These are phyloP conservation scores for Phytophthora megakarya DNA, from an alignment of 352 stramenopile genomes.

Conservation along the genomic window DNA sequence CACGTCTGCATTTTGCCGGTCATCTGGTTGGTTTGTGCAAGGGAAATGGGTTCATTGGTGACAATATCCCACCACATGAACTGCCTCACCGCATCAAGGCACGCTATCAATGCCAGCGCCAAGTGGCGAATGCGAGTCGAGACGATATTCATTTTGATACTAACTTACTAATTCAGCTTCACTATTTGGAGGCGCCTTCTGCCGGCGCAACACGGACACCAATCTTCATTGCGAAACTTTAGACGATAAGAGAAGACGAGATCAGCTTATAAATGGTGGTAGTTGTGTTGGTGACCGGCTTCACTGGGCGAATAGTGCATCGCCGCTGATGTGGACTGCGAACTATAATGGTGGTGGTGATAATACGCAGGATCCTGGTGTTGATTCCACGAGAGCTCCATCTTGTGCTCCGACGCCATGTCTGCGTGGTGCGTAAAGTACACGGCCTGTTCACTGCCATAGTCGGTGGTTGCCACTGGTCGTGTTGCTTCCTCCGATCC, in stretches of 20 bases:
- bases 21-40: slow-evolving; percentile 18
- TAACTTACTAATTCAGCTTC: slow-evolving; percentile 37
- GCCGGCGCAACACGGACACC: slow-evolving; percentile 7
- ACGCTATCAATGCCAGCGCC: background rate
- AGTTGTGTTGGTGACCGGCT: slow-evolving; percentile 19
- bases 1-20: slow-evolving; percentile 6
- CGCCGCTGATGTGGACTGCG: slow-evolving; percentile 6
- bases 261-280: slow-evolving; percentile 30
- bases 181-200: slow-evolving; percentile 16
- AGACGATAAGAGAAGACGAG: slow-evolving; percentile 13
- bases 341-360: slow-evolving; percentile 22
- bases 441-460: slow-evolving; percentile 24
- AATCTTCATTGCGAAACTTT: slow-evolving; percentile 15
- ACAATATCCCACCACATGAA: slow-evolving; percentile 13
- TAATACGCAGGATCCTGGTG: slow-evolving; percentile 16
- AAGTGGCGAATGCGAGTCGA: background rate
- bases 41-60: slow-evolving; percentile 18
- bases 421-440: slow-evolving; percentile 27
- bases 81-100: background rate
- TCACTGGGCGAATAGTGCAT: slow-evolving; percentile 22
- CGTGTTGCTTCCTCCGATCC: slow-evolving; percentile 10
- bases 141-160: slow-evolving; percentile 29
- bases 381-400: slow-evolving; percentile 39
- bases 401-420: slow-evolving; percentile 30
- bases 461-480: slow-evolving; percentile 28